Base-by-base conservation (phyloP, 2,329 filamentous ascomycete species). In the Paraphoma chrysanthemicola region DNA sequence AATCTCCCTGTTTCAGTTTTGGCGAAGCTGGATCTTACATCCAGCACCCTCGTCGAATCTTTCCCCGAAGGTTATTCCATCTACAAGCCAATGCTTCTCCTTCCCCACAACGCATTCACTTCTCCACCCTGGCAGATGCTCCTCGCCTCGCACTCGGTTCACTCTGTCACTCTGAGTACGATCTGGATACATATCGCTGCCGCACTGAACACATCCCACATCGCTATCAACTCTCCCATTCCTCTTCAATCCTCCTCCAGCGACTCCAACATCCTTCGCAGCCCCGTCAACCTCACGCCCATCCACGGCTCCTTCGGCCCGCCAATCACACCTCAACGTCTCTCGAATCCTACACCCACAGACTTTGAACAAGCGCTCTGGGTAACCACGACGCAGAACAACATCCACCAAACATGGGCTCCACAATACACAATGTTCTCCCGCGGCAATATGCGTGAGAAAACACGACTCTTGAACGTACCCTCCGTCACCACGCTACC, bases 371-470 rank as follows among this genome's bases (percentile, higher is more conserved):
- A 73, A 1, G 89, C 92, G 0, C 86, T 96, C 60, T 98, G 94
- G 94, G 90, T 90, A 0, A 85, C 83, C 11, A 88, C 90, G 4
- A 86, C 83, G 50, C 93, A 97, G 73, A 83, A 86, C 55, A 90
- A 89, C 2, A 90, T 98, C 55, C 78, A 81, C 36, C 94, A 98
- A 79, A 88, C 85, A 1, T 98, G 93, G 93, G 90, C 93, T 1
- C 94, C 94, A 12, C 78, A 88, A 0, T 93, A 92, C 82, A 96
- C 93, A 28, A 97, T 97, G 93, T 98, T 98, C 75, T 93, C 90
- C 60, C 86, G 93, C 1, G 93, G 94, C 3, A 98, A 97, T 75
- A 82, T 97, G 56, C 90, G 88, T 48, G 94, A 98, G 77, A 98
- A 97, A 74, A 88, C 90, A 0, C 82, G 94, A 11, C 77, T 97